Evolutionary conservation across 805 yeast species (phyloP).

Genomic region (Candida fluviatilis): DNA sequence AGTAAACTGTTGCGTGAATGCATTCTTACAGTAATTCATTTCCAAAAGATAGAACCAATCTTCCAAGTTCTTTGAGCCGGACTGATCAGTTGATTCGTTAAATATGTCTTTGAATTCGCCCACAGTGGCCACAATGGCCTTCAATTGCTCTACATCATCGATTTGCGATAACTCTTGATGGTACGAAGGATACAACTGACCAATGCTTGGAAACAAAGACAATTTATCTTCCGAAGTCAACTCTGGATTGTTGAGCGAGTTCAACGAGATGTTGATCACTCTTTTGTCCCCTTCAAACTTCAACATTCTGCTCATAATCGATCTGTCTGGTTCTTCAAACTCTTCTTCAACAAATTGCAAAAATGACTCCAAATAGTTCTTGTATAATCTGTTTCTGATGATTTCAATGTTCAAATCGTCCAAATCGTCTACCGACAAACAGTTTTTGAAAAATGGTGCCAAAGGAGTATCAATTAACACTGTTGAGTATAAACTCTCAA

Average conservation of each 20-base stretch:
- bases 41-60: slow-evolving; percentile 92
- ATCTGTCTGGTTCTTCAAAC: slow-evolving; percentile 72
- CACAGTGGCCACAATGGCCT: slow-evolving; percentile 56
- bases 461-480: slow-evolving; percentile 95
- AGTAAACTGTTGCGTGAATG: slow-evolving; percentile 95
- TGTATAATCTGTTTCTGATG: slow-evolving; percentile 84
- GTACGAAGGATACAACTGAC: slow-evolving; percentile 70
- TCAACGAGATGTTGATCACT: slow-evolving; percentile 84
- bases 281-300: slow-evolving; percentile 95
- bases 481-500: slow-evolving; percentile 86
- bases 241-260: slow-evolving; percentile 78
- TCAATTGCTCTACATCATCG: slow-evolving; percentile 84
- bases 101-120: slow-evolving; percentile 63
- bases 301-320: slow-evolving; percentile 72
- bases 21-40: slow-evolving; percentile 87
- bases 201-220: slow-evolving; percentile 74
- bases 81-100: slow-evolving; percentile 30
- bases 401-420: slow-evolving; percentile 96
- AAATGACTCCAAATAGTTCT: slow-evolving; percentile 90
- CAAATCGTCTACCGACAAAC: slow-evolving; percentile 81
- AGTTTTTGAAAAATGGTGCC: slow-evolving; percentile 92
- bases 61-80: slow-evolving; percentile 63
- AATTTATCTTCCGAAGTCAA: slow-evolving; percentile 69
- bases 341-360: slow-evolving; percentile 55
- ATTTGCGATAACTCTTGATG: slow-evolving; percentile 64